These are phyloP conservation scores for Kodamaea kakaduensis DNA, from an alignment of 805 yeast genomes.

Conservation along the genomic window DNA sequence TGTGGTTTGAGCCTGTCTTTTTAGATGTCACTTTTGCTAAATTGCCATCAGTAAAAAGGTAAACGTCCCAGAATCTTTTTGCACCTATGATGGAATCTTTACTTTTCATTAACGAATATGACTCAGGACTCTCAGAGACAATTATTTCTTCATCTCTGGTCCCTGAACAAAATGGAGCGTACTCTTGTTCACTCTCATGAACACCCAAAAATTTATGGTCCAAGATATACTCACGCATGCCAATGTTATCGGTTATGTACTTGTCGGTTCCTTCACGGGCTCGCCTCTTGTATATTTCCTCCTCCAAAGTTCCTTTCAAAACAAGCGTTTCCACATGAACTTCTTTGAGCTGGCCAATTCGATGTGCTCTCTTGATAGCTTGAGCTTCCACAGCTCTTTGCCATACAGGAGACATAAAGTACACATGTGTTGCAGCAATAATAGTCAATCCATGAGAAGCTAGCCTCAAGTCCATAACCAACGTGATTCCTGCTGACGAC, in stretches of 20 bases:
- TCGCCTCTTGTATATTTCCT: constrained; percentile 54
- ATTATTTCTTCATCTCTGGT: constrained; percentile 10
- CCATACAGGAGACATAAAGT: constrained; percentile 73
- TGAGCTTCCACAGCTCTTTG: constrained; percentile 66
- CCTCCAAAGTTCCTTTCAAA: constrained; percentile 59
- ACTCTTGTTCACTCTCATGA: constrained; percentile 29
- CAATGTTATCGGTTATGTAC: constrained; percentile 55
- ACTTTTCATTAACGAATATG: constrained; percentile 22
- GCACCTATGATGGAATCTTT: constrained; percentile 11
- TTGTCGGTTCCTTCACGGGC: constrained; percentile 13
- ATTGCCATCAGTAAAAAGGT: constrained; percentile 28
- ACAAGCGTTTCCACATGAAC: constrained; percentile 69
- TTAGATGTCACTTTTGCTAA: constrained; percentile 19
- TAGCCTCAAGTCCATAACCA: constrained; percentile 63
- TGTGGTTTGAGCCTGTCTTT: constrained; percentile 11
- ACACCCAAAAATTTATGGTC: constrained; percentile 45
- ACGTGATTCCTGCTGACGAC: constrained; percentile 46
- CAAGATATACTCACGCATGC: constrained; percentile 54
- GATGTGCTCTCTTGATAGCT: constrained; percentile 72
- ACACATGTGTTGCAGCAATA: constrained; percentile 63
- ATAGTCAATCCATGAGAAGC: constrained; percentile 71
- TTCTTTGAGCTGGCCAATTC: constrained; percentile 65
- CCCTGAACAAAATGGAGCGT: constrained; percentile 30
- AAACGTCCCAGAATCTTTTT: constrained; percentile 24
- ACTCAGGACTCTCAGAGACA: constrained; percentile 12